A percentile compares a stretch with the other conserved stretches of the same genome.
These are phyloP conservation scores for Ceriops zippeliana DNA, from an alignment of 345 rosid species.

Conservation along the genomic window DNA sequence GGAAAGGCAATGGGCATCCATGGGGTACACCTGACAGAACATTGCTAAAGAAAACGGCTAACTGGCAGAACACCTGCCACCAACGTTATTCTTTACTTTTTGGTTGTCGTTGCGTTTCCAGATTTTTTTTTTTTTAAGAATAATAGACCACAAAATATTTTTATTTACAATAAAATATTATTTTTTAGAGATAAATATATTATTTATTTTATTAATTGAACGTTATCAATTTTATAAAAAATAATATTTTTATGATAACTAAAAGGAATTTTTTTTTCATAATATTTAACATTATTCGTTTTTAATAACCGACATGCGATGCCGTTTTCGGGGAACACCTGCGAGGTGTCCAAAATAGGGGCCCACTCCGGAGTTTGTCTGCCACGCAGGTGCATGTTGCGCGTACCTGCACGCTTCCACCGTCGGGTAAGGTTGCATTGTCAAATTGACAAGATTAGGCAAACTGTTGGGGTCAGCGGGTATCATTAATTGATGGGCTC, in stretches of 20 bases:
- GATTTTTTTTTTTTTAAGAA: neutral
- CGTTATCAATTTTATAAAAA: too few species aligned
- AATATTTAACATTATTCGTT: neutral
- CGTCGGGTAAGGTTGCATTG: conserved; percentile 23
- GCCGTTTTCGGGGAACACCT: conserved; percentile 10
- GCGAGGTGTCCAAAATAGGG: neutral
- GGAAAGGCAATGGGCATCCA: conserved; percentile 32
- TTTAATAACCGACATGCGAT: conserved; percentile 6
- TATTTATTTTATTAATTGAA: too few species aligned
- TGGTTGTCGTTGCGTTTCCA: neutral
- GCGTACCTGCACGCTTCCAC: conserved; percentile 27
- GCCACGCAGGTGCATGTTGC: neutral
- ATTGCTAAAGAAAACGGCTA: conserved; percentile 48
- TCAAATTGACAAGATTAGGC: conserved; percentile 15
- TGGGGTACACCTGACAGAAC: conserved; percentile 17
- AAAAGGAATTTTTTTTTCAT: too few species aligned
- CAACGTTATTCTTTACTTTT: conserved; percentile 38
- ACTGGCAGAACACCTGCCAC: conserved; percentile 31
- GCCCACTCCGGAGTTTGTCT: neutral
- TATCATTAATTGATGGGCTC: neutral
- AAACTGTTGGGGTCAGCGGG: neutral
- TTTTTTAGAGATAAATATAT: too few species aligned
- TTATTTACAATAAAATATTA: too few species aligned
- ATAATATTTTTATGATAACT: too few species aligned
- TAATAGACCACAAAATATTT: too few species aligned